These are phyloP conservation scores for Albatrellus ellisii DNA, from an alignment of 768 basidiomycete species.

Conservation along the genomic window DNA sequence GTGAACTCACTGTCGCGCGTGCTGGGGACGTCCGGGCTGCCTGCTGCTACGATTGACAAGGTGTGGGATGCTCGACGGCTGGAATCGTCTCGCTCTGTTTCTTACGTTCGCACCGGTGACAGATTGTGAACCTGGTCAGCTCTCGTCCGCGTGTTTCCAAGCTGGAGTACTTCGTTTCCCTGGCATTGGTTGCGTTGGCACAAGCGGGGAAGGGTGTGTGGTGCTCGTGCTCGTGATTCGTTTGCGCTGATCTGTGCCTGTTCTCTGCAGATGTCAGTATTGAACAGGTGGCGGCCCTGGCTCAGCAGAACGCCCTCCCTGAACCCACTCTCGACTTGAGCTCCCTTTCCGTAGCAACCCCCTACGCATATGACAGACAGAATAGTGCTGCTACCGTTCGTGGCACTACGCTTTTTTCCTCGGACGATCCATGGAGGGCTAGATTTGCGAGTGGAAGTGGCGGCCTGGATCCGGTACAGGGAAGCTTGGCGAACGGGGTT, in stretches of 20 bases:
- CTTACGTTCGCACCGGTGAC: not conserved
- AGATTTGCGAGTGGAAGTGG: constrained; percentile 8
- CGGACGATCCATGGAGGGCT: constrained; percentile 8
- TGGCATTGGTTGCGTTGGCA: constrained; percentile 78
- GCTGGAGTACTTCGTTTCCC: constrained; percentile 83
- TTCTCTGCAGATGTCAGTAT: constrained; percentile 52
- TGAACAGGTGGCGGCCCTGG: constrained; percentile 68
- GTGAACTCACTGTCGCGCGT: constrained; percentile 75
- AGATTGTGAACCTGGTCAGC: constrained; percentile 89
- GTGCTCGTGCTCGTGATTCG: constrained; percentile 2
- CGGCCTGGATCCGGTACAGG: constrained; percentile 10
- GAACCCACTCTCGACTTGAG: constrained; percentile 58
- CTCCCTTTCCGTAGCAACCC: constrained; percentile 34
- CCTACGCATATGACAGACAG: constrained; percentile 25
- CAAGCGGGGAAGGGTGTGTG: constrained; percentile 64
- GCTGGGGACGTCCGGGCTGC: constrained; percentile 61
- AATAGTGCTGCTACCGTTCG: constrained; percentile 47
- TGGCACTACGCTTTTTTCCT: constrained; percentile 23
- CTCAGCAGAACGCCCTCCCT: constrained; percentile 67
- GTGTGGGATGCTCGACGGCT: constrained; percentile 28
- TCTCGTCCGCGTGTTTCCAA: constrained; percentile 69
- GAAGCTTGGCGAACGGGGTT: constrained; percentile 25
- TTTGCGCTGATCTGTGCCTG: not conserved
- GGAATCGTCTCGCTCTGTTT: not conserved
- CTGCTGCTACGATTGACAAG: constrained; percentile 74